A percentile compares a stretch with the other conserved stretches of the same genome.
Evolutionary conservation across 2,329 filamentous ascomycete species (phyloP).

Genomic region (Colletotrichum sidae): DNA sequence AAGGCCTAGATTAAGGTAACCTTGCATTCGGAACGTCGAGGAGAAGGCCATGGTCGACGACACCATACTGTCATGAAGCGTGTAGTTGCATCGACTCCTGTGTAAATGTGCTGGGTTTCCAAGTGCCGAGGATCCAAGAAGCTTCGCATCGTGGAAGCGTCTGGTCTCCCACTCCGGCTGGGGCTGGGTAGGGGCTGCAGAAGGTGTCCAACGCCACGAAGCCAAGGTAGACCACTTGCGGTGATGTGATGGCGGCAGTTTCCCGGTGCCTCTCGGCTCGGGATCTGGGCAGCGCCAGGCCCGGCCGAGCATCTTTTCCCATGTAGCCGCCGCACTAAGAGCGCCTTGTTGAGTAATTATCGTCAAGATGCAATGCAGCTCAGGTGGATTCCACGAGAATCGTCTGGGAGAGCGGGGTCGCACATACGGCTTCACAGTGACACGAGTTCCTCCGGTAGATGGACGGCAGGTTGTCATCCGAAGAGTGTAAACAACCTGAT

Average conservation of each 20-base stretch:
- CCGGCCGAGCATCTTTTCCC: conserved; percentile 15
- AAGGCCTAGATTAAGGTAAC: neutral
- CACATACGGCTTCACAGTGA: neutral
- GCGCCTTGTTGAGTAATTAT: neutral
- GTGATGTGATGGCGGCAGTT: conserved; percentile 7
- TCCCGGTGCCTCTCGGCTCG: conserved; percentile 11
- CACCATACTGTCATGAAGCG: neutral
- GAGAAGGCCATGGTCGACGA: neutral
- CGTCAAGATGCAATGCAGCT: conserved; percentile 2
- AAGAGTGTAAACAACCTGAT: neutral
- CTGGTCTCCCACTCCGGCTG: too few species aligned
- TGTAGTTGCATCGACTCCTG: neutral
- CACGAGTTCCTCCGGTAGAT: conserved; percentile 4
- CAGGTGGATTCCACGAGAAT: conserved; percentile 3
- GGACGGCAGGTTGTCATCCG: conserved; percentile 13
- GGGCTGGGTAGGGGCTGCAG: conserved; percentile 6
- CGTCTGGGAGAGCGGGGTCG: neutral
- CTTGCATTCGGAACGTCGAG: conserved; percentile 1
- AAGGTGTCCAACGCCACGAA: conserved; percentile 6
- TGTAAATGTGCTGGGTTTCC: too few species aligned
- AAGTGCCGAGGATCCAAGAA: too few species aligned
- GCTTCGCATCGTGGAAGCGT: too few species aligned
- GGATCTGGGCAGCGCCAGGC: conserved; percentile 16
- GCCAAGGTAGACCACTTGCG: neutral
- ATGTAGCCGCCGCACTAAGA: neutral